Conservation (phyloP, 441 rosid genomes). For the Populus tomentosa region DNA sequence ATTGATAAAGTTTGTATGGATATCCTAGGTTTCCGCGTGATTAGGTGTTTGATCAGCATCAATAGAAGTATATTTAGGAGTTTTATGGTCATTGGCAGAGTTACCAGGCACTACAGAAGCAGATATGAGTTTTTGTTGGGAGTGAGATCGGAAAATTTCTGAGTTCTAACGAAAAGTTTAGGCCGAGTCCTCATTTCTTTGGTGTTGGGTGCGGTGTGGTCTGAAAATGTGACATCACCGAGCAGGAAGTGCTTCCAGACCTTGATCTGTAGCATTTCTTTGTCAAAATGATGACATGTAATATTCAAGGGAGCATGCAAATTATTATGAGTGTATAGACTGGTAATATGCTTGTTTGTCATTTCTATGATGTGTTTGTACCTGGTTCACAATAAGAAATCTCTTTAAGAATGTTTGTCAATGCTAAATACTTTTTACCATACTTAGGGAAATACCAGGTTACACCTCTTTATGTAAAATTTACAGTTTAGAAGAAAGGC, state of each 20-base stretch:
- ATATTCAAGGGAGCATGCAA: neutral
- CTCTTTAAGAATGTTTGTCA: neutral
- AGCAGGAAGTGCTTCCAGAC: neutral
- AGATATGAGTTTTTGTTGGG: neutral
- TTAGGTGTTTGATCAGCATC: neutral
- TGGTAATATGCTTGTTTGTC: neutral
- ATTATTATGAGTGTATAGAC: neutral
- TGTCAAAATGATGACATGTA: too few species aligned
- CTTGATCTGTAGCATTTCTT: neutral
- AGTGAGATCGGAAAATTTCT: neutral
- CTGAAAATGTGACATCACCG: neutral
- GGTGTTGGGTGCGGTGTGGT: neutral
- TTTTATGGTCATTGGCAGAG: neutral
- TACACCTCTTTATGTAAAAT: neutral
- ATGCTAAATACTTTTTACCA: neutral
- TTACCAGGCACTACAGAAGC: neutral
- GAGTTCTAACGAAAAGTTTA: neutral
- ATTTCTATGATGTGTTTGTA: neutral
- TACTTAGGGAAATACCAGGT: neutral
- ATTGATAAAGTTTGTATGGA: neutral
- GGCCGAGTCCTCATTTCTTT: neutral
- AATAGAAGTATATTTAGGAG: neutral
- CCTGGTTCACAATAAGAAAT: neutral
- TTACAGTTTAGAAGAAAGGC: neutral
- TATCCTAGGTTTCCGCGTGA: neutral